These are phyloP conservation scores for Arthrinium phaeospermum DNA, from an alignment of 2,329 filamentous ascomycete genomes.

Conservation along the genomic window DNA sequence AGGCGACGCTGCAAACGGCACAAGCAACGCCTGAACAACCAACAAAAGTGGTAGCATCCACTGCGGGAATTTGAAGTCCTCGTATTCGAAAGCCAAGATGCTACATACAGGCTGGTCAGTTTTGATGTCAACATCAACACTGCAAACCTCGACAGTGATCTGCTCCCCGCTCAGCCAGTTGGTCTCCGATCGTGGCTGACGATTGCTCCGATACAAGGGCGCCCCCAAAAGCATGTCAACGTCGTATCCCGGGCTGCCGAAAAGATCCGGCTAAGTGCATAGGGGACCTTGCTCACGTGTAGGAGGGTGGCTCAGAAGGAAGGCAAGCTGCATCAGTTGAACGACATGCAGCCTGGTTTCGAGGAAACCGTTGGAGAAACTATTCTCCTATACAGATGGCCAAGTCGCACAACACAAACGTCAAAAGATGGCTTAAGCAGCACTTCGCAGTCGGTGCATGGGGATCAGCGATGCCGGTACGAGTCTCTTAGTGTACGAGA, in stretches of 20 bases:
- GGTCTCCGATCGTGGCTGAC: background rate
- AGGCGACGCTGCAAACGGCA: conserved; percentile 27
- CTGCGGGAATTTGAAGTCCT: background rate
- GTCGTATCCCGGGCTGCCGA: conserved; percentile 8
- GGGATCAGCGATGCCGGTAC: background rate
- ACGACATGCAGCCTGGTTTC: conserved; percentile 25
- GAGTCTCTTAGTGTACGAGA: background rate
- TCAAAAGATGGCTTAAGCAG: conserved; percentile 29
- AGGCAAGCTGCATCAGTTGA: conserved; percentile 12
- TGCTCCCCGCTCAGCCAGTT: background rate
- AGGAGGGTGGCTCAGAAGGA: conserved; percentile 19
- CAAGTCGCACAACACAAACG: conserved; percentile 30
- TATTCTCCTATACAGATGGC: conserved; percentile 34
- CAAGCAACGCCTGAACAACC: conserved; percentile 19
- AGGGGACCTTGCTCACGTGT: conserved; percentile 12
- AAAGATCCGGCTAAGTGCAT: background rate
- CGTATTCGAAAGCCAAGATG: background rate
- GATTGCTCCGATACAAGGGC: background rate
- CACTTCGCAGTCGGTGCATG: background rate
- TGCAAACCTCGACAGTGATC: background rate
- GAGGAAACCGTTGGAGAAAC: conserved; percentile 29
- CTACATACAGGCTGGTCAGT: background rate
- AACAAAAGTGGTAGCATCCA: background rate
- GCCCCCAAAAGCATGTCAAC: background rate
- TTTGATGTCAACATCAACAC: background rate